Evolutionary conservation across 2,329 filamentous ascomycete species (phyloP), one percentile per base, ranked within the genome.

Genomic region (Pyrenophora teres): DNA sequence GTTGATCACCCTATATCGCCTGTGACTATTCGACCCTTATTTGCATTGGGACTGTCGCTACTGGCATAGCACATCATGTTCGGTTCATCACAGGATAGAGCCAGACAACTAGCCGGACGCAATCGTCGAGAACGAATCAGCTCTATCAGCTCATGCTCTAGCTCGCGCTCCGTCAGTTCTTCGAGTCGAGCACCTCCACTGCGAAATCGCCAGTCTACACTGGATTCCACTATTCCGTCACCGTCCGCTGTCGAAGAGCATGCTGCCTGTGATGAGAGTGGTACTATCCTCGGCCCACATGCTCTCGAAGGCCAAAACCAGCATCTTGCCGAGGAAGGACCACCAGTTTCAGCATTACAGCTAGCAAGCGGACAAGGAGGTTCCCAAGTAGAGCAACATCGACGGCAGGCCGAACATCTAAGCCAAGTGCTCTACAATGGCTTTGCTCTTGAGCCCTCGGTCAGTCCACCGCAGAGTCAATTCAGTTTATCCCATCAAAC

Each of bases 51-150:
- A 25, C 23, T 25, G 8, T 25, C 23, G 23, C 4, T 25, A 7
- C 23, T 25, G 23, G 23, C 23, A 46, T 46, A 49, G 39, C 35
- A 35, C 37, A 30, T 21, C 43, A 73, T 71, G 68, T 73, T 73
- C 19, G 70, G 70, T 6, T 60, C 67, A 12, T 68, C 65, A 8
- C 64, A 73, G 40, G 69, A 73, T 37, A 63, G 69, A 41, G 70
- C 70, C 31, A 64, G 66, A 52, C 68, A 69, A 52, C 68, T 71
- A 36, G 69, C 69, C n/a, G 68, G 62, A 19, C 66, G 68, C 27
- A 61, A 60, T 42, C 60, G 68, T 41, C 66, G 60, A 54, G 57
- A 63, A 9, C 62, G 69, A 6, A 56, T 64, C 43, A 52, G 46
- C 39, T 71, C 65, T 8, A 47, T 33, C 27, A 57, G 43, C 48